Conservation (phyloP, 257 asterid species). For the Solanum lycopersicoides region DNA sequence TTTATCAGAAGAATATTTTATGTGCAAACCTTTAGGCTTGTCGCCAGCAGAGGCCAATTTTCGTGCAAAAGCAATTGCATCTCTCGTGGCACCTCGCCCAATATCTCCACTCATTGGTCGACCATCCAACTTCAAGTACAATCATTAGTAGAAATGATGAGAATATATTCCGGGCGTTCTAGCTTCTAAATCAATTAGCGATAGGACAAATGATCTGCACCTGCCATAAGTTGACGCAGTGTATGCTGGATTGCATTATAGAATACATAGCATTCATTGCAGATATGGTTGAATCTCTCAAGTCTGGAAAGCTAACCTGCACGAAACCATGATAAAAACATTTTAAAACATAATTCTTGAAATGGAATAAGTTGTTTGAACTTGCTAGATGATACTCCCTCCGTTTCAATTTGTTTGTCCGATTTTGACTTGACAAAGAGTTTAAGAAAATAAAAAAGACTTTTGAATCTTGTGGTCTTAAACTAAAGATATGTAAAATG, state of each 20-base stretch:
- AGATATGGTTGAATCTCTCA: slow-evolving; percentile 44
- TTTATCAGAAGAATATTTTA: background rate
- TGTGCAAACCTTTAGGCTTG: slow-evolving; percentile 51
- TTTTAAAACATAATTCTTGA: background rate
- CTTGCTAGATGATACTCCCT: background rate
- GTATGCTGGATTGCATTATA: slow-evolving; percentile 43
- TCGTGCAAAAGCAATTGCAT: slow-evolving; percentile 66
- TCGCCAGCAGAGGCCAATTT: slow-evolving; percentile 38
- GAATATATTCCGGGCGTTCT: background rate
- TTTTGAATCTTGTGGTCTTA: background rate
- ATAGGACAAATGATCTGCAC: slow-evolving; percentile 12
- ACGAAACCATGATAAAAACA: background rate
- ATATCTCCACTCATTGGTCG: slow-evolving; percentile 98
- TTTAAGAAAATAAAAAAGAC: background rate
- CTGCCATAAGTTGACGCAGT: slow-evolving; percentile 84
- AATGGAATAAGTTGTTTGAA: background rate
- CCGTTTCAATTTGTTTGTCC: accelerated
- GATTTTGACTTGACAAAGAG: background rate
- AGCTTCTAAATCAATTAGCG: background rate
- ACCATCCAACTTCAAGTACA: slow-evolving; percentile 63
- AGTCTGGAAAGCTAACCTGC: slow-evolving; percentile 84
- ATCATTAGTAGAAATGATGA: background rate
- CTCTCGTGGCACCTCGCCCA: slow-evolving; percentile 83
- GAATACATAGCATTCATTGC: slow-evolving; percentile 58
- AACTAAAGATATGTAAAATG: background rate